Conservation (phyloP, 495 filamentous ascomycete genomes). For the Hypoxylon lienhwacheense region DNA sequence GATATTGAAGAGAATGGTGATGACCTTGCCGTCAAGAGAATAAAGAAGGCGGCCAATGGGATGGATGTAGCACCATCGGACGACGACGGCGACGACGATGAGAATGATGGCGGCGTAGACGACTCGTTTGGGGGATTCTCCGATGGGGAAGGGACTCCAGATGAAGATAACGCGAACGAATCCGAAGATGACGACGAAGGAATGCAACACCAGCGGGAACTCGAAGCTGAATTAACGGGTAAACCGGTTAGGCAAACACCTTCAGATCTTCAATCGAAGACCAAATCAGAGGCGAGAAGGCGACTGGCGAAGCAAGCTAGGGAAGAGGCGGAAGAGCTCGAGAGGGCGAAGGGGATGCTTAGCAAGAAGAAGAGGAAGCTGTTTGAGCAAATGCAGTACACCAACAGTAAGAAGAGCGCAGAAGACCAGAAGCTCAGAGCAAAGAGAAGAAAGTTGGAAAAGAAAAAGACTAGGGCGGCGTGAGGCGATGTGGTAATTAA, state of each 20-base stretch:
- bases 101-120: slow-evolving; percentile 39
- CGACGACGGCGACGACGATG: slow-evolving; percentile 44
- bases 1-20: slow-evolving; percentile 46
- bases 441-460: slow-evolving; percentile 89
- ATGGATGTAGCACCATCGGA: slow-evolving; percentile 53
- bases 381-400: slow-evolving; percentile 89
- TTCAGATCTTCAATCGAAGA: slow-evolving; percentile 58
- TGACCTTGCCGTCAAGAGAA: slow-evolving; percentile 45
- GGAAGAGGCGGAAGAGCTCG: slow-evolving; percentile 79
- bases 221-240: slow-evolving; percentile 82
- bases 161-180: slow-evolving; percentile 49
- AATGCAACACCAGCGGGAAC: slow-evolving; percentile 72
- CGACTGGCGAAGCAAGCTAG: slow-evolving; percentile 68
- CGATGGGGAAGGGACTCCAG: slow-evolving; percentile 40
- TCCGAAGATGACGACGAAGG: slow-evolving; percentile 55
- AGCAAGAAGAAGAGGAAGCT: slow-evolving; percentile 88
- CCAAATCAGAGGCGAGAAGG: slow-evolving; percentile 63
- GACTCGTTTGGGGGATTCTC: slow-evolving; percentile 49
- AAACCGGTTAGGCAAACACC: slow-evolving; percentile 47
- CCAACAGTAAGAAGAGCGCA: slow-evolving; percentile 79
- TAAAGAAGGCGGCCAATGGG: slow-evolving; percentile 44
- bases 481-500: too few relatives aligned
- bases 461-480: slow-evolving; percentile 49
- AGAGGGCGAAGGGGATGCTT: slow-evolving; percentile 91
- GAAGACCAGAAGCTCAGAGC: slow-evolving; percentile 71